These are phyloP conservation scores for Diaporthe caulivora DNA, from an alignment of 2,329 filamentous ascomycete genomes.

Conservation along the genomic window DNA sequence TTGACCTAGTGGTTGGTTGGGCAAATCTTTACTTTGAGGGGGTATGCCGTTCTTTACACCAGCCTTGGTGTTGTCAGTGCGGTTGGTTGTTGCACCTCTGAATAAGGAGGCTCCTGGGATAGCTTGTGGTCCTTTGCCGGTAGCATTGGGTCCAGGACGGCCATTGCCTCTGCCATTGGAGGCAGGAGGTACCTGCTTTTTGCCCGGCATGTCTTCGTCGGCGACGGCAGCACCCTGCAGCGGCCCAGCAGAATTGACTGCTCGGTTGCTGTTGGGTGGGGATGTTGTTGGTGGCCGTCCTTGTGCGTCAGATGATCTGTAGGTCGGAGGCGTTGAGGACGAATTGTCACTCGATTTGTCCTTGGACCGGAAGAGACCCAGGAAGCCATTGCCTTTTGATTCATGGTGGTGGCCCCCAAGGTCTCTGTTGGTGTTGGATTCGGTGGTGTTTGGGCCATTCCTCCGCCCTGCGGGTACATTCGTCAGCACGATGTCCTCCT, in stretches of 20 bases:
- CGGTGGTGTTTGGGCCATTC: constrained; percentile 5
- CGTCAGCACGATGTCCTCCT: constrained; percentile 31
- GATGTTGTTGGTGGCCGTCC: not conserved
- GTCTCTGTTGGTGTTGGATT: not conserved
- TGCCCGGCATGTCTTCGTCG: constrained; percentile 1
- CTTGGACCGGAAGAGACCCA: constrained; percentile 22
- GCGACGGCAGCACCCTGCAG: constrained; percentile 7
- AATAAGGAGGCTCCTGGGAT: not conserved
- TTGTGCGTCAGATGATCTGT: constrained; percentile 6
- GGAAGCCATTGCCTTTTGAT: constrained; percentile 20
- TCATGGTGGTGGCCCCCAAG: constrained; percentile 14
- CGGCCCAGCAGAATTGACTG: constrained; percentile 26
- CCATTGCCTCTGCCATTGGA: not conserved
- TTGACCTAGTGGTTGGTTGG: not conserved
- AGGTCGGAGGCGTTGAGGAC: not conserved
- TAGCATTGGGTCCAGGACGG: constrained; percentile 5
- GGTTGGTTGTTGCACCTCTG: not conserved
- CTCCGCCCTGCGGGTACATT: constrained; percentile 20
- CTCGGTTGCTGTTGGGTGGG: constrained; percentile 13
- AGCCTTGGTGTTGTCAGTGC: not conserved
- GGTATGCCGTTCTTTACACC: constrained; percentile 3
- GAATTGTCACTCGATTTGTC: not conserved
- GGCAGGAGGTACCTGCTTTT: not conserved
- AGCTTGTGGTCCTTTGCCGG: constrained; percentile 2
- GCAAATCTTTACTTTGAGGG: constrained; percentile 1